Conservation (phyloP, 116 monocot genomes). For the Cymodocea nodosa region DNA sequence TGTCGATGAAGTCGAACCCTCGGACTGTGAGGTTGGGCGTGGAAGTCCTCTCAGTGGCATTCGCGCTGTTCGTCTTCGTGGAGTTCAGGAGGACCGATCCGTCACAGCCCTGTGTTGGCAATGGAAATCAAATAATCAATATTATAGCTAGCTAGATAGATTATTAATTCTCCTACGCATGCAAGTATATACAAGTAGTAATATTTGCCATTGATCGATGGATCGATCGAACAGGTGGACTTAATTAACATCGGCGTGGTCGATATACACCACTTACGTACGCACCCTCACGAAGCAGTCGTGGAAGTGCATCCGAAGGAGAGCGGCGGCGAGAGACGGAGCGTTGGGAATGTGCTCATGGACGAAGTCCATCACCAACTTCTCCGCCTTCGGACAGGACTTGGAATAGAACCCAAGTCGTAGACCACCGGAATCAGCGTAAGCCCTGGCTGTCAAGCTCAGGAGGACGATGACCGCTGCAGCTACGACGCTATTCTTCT, state of each 20-base stretch:
- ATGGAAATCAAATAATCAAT: not conserved
- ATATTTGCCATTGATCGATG: too few relatives aligned
- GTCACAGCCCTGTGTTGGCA: conserved; percentile 45
- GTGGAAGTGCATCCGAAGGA: conserved; percentile 74
- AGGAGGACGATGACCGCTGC: conserved; percentile 4
- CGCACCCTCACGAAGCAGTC: conserved; percentile 79
- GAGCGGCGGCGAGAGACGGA: conserved; percentile 42
- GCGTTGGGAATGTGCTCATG: conserved; percentile 34
- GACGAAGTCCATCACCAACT: conserved; percentile 34
- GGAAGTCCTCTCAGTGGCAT: conserved; percentile 32
- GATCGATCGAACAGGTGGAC: too few relatives aligned
- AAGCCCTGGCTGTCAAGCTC: not conserved
- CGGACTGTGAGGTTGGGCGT: conserved; percentile 32
- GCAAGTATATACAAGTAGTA: too few relatives aligned
- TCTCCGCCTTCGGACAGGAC: conserved; percentile 60
- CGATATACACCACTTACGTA: not conserved
- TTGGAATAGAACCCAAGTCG: conserved; percentile 45
- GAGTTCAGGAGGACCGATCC: conserved; percentile 44
- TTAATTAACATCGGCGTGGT: too few relatives aligned
- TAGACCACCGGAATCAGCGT: conserved; percentile 24
- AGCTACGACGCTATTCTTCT: not conserved
- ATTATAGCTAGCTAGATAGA: too few relatives aligned
- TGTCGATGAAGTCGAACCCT: conserved; percentile 47
- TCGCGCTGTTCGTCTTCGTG: conserved; percentile 8
- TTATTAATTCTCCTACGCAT: too few relatives aligned